phyloP scores from a whole-genome alignment of 768 basidiomycete species.

The Trametes cubensis region DNA sequence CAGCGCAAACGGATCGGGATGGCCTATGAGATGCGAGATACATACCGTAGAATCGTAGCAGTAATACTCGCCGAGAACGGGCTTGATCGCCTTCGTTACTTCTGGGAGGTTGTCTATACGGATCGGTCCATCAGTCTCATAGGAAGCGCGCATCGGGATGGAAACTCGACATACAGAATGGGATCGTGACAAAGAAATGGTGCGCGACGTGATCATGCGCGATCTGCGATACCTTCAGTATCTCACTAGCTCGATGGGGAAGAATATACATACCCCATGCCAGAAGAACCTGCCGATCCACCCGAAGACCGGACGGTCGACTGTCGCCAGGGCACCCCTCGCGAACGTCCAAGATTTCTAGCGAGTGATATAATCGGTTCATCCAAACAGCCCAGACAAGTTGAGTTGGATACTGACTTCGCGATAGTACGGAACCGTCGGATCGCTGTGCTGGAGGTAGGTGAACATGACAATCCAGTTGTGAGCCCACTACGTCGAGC shows the following conservation, averaged over 20 bases:
- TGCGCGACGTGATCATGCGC: conserved; percentile 38
- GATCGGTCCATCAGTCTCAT: neutral
- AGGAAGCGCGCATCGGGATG: neutral
- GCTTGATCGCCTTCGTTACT: conserved; percentile 35
- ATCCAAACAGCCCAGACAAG: no score
- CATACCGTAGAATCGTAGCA: conserved; percentile 33
- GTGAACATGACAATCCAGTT: conserved; percentile 39
- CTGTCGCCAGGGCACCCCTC: conserved; percentile 36
- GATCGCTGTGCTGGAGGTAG: conserved; percentile 33
- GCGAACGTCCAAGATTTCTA: conserved; percentile 32
- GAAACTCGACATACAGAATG: conserved; percentile 21
- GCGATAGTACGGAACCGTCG: conserved; percentile 32
- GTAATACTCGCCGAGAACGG: conserved; percentile 36
- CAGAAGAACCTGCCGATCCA: conserved; percentile 38
- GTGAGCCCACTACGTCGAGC: conserved; percentile 42
- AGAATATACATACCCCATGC: conserved; percentile 28
- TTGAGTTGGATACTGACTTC: neutral
- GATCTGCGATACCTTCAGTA: conserved; percentile 24
- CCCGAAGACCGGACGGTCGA: conserved; percentile 37
- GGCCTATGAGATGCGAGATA: neutral
- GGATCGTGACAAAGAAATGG: conserved; percentile 35
- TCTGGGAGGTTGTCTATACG: conserved; percentile 32
- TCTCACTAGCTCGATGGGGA: conserved; percentile 2
- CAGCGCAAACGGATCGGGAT: neutral
- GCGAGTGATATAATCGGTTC: no score